Conservation (phyloP, 208 protist species). For the Leishmania turanica region DNA sequence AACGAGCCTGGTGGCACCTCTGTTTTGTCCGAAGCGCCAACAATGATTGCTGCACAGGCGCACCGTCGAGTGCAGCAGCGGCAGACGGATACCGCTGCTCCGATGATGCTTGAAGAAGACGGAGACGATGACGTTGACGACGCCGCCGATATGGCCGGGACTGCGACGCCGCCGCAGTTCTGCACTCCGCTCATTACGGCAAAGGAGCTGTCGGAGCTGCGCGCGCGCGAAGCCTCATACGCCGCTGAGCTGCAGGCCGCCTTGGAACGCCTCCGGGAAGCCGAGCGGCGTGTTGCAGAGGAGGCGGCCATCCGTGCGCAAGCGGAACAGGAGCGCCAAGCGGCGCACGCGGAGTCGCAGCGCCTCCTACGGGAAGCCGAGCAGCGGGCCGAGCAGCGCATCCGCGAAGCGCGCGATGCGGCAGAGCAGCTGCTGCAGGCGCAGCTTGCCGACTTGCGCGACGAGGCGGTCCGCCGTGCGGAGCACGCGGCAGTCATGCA, state of each 20-base stretch:
- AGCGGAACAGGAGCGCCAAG: constrained; percentile 36
- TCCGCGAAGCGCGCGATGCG: constrained; percentile 40
- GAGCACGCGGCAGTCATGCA: constrained; percentile 49
- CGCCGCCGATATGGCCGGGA: not conserved
- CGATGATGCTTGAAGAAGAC: not conserved
- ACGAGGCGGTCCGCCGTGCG: constrained; percentile 38
- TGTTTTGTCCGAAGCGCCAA: constrained; percentile 11
- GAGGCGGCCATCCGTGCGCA: constrained; percentile 38
- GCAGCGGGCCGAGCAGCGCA: constrained; percentile 48
- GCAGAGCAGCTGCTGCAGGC: constrained; percentile 45
- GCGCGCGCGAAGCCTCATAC: constrained; percentile 27
- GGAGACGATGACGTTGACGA: not conserved
- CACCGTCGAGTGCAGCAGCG: not conserved
- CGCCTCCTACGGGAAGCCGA: constrained; percentile 53
- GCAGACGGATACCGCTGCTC: not conserved
- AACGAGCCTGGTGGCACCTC: not conserved
- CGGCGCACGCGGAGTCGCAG: constrained; percentile 28
- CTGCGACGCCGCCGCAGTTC: constrained; percentile 2
- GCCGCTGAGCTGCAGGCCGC: constrained; percentile 50
- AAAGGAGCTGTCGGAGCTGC: constrained; percentile 36
- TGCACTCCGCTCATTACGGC: constrained; percentile 20
- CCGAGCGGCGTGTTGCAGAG: constrained; percentile 54
- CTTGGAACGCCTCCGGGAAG: constrained; percentile 54
- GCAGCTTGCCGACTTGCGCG: constrained; percentile 36
- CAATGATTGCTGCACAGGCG: not conserved